Percentiles rank a stretch among this genome's conserved stretches.
These are phyloP conservation scores for Lathyrus aphaca DNA, from an alignment of 306 rosid species.

Conservation along the genomic window DNA sequence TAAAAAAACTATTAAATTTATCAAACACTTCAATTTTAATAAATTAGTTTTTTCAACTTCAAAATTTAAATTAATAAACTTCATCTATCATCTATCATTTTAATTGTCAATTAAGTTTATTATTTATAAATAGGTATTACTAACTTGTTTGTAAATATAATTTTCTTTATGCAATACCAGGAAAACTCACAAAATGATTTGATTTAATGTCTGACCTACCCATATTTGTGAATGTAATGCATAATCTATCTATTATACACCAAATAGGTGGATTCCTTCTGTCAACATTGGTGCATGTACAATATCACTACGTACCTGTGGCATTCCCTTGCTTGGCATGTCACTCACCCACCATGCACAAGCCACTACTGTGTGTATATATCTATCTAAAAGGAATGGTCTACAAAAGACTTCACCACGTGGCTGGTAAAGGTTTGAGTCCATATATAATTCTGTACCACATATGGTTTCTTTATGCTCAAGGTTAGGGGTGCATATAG, in stretches of 20 bases:
- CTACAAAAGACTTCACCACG: constrained; percentile 9
- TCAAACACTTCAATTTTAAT: too few relatives aligned
- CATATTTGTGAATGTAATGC: background rate
- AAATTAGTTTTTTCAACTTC: too few relatives aligned
- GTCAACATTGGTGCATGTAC: background rate
- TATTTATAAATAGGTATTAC: too few relatives aligned
- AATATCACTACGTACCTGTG: constrained; percentile 26
- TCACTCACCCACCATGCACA: constrained; percentile 75
- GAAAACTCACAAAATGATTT: background rate
- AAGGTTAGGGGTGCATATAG: constrained; percentile 50
- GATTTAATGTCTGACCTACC: background rate
- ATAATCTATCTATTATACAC: background rate
- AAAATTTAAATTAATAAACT: too few relatives aligned
- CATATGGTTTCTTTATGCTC: constrained; percentile 49
- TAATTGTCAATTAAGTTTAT: too few relatives aligned
- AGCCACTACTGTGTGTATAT: constrained; percentile 34
- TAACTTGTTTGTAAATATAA: too few relatives aligned
- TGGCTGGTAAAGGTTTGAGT: constrained; percentile 37
- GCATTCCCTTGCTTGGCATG: constrained; percentile 49
- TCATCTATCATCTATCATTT: too few relatives aligned
- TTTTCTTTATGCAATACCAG: background rate
- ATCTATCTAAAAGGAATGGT: constrained; percentile 1
- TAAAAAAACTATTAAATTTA: too few relatives aligned
- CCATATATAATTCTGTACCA: constrained; percentile 12
- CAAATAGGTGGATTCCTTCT: background rate